A percentile compares a stretch with the other conserved stretches of the same genome.
These are phyloP conservation scores for Penicillium sp. DNA, from an alignment of 2,329 filamentous ascomycete species.

Conservation along the genomic window DNA sequence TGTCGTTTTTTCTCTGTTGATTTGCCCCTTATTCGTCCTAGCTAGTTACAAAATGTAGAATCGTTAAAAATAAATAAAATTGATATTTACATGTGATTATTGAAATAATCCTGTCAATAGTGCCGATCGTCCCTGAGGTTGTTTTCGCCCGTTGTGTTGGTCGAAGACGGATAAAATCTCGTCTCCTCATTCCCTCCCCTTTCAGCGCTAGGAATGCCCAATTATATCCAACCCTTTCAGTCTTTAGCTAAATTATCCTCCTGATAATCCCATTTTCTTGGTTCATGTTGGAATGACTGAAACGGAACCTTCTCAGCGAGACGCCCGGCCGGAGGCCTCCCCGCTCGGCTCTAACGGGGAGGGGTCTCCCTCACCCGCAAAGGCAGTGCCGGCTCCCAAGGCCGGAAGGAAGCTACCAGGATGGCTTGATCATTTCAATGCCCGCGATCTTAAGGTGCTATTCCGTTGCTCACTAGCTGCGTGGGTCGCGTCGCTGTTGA, in stretches of 20 bases:
- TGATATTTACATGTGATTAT: background rate
- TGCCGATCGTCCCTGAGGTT: slow-evolving; percentile 8
- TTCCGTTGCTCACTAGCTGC: slow-evolving; percentile 42
- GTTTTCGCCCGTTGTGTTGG: too few relatives aligned
- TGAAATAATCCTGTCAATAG: slow-evolving; percentile 12
- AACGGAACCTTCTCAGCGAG: slow-evolving; percentile 7
- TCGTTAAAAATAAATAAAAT: too few relatives aligned
- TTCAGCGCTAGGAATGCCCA: background rate
- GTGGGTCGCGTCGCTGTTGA: slow-evolving; percentile 41
- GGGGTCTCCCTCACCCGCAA: slow-evolving; percentile 2
- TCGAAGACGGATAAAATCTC: slow-evolving; percentile 1
- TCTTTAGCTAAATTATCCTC: background rate
- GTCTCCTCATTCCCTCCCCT: background rate
- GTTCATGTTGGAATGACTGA: background rate
- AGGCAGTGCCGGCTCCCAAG: slow-evolving; percentile 4
- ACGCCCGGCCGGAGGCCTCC: background rate
- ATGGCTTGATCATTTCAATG: slow-evolving; percentile 41
- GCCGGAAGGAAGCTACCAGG: slow-evolving; percentile 18
- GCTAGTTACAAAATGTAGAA: too few relatives aligned
- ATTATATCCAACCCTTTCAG: background rate
- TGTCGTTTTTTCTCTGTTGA: too few relatives aligned
- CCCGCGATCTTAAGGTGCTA: slow-evolving; percentile 40
- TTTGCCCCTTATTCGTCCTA: too few relatives aligned
- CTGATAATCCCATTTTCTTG: background rate
- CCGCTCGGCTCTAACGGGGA: slow-evolving; percentile 8